phyloP scores from a whole-genome alignment of 805 yeast genomes.

The Ogataea ramenticola region DNA sequence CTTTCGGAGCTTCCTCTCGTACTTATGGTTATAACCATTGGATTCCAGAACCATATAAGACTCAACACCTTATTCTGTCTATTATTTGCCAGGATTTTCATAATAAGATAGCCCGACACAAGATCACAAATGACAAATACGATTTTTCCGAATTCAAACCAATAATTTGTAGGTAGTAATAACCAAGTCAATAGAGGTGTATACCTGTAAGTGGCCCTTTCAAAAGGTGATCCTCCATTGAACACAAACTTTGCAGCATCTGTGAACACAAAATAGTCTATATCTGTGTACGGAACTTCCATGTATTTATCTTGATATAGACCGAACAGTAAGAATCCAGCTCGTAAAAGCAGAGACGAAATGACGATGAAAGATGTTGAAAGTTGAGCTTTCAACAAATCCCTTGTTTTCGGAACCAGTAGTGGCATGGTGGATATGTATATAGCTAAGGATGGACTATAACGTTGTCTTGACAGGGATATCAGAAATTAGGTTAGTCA shows the following conservation, averaged over 20 bases:
- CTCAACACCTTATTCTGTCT: constrained; percentile 13
- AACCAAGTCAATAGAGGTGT: constrained; percentile 89
- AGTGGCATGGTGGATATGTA: constrained; percentile 6
- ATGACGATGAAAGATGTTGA: constrained; percentile 10
- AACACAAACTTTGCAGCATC: constrained; percentile 79
- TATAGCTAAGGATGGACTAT: too few relatives aligned
- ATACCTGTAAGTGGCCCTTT: constrained; percentile 83
- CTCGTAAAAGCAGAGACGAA: constrained; percentile 32
- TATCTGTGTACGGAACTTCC: constrained; percentile 85
- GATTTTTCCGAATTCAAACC: constrained; percentile 70
- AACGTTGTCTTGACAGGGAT: too few relatives aligned
- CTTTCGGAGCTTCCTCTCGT: constrained; percentile 95
- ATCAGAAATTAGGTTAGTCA: too few relatives aligned
- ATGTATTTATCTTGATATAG: constrained; percentile 76
- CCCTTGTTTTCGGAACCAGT: constrained; percentile 1
- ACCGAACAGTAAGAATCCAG: constrained; percentile 70
- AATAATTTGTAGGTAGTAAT: constrained; percentile 56
- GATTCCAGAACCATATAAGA: constrained; percentile 77
- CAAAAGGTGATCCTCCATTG: constrained; percentile 59
- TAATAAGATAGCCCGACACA: constrained; percentile 63
- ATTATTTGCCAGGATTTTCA: constrained; percentile 26
- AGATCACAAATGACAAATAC: constrained; percentile 74
- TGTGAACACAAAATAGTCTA: constrained; percentile 88
- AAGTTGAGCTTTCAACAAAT: constrained; percentile 2
- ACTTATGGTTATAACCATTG: constrained; percentile 89